Evolutionary conservation across 345 rosid genomes (phyloP).

Genomic region (Gynandropsis gynandra): DNA sequence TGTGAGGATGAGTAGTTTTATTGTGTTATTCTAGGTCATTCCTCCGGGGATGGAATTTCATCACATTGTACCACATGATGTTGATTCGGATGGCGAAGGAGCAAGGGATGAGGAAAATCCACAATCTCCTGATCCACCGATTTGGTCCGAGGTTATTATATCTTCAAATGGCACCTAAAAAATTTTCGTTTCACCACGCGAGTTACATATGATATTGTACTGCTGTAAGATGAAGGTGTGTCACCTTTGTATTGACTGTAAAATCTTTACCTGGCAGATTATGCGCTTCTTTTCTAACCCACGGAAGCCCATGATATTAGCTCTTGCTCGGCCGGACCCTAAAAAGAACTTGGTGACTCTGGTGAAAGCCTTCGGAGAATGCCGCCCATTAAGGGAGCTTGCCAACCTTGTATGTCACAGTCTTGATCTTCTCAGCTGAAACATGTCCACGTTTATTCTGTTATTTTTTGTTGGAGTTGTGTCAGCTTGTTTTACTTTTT

Average conservation of each 20-base stretch:
- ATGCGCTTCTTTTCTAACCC: conserved; percentile 81
- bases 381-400: conserved; percentile 61
- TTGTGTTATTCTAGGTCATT: conserved; percentile 45
- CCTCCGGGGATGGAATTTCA: conserved; percentile 98
- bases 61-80: conserved; percentile 66
- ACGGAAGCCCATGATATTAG: conserved; percentile 77
- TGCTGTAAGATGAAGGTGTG: not conserved
- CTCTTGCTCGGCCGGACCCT: conserved; percentile 86
- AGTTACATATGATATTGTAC: not conserved
- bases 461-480: not conserved
- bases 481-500: not conserved
- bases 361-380: conserved; percentile 87
- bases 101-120: conserved; percentile 51
- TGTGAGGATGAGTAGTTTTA: conserved; percentile 7
- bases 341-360: conserved; percentile 71
- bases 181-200: not conserved
- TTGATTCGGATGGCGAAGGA: conserved; percentile 59
- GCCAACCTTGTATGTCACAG: conserved; percentile 59
- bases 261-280: conserved; percentile 39
- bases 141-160: conserved; percentile 70
- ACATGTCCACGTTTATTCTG: conserved; percentile 1
- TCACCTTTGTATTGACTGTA: conserved; percentile 3
- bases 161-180: conserved; percentile 6
- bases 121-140: conserved; percentile 58
- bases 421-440: not conserved